Conservation (phyloP, 306 rosid genomes). For the Senna tora region DNA sequence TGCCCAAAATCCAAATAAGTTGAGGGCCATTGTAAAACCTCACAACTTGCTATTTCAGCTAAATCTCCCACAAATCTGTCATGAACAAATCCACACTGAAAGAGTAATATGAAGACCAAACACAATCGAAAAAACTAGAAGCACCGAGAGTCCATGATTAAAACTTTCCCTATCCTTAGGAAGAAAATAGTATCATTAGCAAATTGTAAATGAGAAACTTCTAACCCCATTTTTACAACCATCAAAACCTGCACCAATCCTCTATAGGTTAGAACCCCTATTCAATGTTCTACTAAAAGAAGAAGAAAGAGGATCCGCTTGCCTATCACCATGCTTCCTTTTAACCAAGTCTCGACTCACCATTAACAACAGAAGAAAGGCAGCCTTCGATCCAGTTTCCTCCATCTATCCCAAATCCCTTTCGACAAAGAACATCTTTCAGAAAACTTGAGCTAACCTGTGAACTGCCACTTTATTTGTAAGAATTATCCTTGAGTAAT, state of each 20-base stretch:
- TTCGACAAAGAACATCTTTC: not conserved
- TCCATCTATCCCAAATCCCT: not conserved
- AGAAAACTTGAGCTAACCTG: not conserved
- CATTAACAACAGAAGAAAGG: too few relatives aligned
- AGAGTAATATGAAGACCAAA: not conserved
- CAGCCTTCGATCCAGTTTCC: too few relatives aligned
- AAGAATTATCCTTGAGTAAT: not conserved
- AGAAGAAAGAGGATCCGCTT: not conserved
- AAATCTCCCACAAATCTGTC: not conserved
- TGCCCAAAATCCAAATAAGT: not conserved
- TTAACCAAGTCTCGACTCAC: too few relatives aligned
- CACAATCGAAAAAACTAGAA: not conserved
- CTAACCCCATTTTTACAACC: too few relatives aligned
- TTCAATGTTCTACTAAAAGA: not conserved
- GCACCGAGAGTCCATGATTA: not conserved
- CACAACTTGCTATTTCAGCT: not conserved
- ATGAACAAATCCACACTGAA: not conserved
- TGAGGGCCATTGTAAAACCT: not conserved
- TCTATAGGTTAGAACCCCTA: not conserved
- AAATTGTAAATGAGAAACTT: too few relatives aligned
- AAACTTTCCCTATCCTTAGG: not conserved
- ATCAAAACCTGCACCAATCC: too few relatives aligned
- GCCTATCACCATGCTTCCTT: not conserved
- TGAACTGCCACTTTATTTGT: not conserved
- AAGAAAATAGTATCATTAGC: not conserved